Conservation (phyloP, 768 basidiomycete species). For the Rhizopogon vesiculosus region DNA sequence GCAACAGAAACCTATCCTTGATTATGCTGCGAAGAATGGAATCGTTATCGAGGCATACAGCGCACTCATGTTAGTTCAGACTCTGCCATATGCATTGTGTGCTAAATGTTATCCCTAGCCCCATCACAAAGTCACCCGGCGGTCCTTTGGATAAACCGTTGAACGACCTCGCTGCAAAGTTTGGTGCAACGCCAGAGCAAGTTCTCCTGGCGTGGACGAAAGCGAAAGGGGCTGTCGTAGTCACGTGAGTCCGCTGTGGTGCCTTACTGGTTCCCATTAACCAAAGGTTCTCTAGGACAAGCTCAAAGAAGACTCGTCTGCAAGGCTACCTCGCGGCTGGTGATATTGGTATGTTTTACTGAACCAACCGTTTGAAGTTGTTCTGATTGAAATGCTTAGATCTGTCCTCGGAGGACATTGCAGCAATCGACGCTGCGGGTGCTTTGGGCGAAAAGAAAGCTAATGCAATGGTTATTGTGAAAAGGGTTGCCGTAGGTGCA, state of each 20-base stretch:
- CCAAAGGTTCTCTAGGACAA: conserved; percentile 37
- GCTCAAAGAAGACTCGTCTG: conserved; percentile 61
- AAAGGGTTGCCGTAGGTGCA: not conserved
- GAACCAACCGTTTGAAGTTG: not conserved
- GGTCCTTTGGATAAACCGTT: conserved; percentile 1
- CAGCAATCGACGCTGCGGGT: conserved; percentile 51
- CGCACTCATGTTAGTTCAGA: conserved; percentile 24
- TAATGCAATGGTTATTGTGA: not conserved
- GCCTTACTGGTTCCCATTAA: not conserved
- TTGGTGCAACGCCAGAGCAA: conserved; percentile 23
- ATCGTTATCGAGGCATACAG: conserved; percentile 10
- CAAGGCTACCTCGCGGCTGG: conserved; percentile 66
- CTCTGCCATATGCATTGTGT: conserved; percentile 4
- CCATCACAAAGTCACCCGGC: too few species aligned
- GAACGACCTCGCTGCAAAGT: conserved; percentile 24
- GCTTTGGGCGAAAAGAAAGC: conserved; percentile 14
- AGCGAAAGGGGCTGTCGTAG: conserved; percentile 45
- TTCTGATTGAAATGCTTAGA: not conserved
- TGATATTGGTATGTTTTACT: conserved; percentile 45
- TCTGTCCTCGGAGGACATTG: conserved; percentile 44
- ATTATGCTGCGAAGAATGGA: conserved; percentile 1
- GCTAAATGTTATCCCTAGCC: too few species aligned
- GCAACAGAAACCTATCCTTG: conserved; percentile 46
- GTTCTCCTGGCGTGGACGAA: conserved; percentile 30
- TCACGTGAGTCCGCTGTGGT: conserved; percentile 41